Percentiles rank a stretch among this genome's conserved stretches.
These are phyloP conservation scores for Ensete ventricosum DNA, from an alignment of 176 grass and related monocot species.

Conservation along the genomic window DNA sequence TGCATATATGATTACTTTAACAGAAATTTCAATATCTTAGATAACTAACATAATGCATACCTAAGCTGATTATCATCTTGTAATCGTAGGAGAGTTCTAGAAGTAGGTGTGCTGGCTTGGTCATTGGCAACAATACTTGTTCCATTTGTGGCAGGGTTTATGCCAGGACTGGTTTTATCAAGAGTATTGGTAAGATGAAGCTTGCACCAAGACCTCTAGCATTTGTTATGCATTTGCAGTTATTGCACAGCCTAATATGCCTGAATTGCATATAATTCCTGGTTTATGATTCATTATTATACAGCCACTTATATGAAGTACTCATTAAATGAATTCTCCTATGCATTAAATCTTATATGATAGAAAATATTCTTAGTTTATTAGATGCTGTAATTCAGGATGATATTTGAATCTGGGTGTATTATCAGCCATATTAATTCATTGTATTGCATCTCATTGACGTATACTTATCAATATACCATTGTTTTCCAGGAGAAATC, in stretches of 20 bases:
- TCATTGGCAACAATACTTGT: conserved; percentile 70
- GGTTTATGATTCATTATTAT: not conserved
- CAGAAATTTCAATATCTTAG: not conserved
- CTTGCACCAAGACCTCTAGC: not conserved
- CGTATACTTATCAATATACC: too few species aligned
- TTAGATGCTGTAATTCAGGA: not conserved
- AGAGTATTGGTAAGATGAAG: conserved; percentile 70
- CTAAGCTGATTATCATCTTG: not conserved
- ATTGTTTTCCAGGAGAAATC: too few species aligned
- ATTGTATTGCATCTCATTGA: not conserved
- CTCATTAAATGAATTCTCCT: not conserved
- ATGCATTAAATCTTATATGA: not conserved
- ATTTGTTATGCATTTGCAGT: not conserved
- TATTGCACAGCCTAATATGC: not conserved
- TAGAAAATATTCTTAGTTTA: not conserved
- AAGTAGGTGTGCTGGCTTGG: conserved; percentile 72
- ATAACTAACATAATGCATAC: not conserved
- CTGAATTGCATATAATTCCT: not conserved
- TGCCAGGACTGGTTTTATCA: conserved; percentile 82
- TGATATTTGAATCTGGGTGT: not conserved
- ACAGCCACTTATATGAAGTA: not conserved
- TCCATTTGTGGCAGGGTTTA: conserved; percentile 72
- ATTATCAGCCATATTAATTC: not conserved
- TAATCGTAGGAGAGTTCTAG: conserved; percentile 73
- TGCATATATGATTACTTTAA: not conserved